Percentiles rank a stretch among this genome's conserved stretches.
These are phyloP conservation scores for Hymenoscyphus infarciens DNA, from an alignment of 2,329 filamentous ascomycete species.

Conservation along the genomic window DNA sequence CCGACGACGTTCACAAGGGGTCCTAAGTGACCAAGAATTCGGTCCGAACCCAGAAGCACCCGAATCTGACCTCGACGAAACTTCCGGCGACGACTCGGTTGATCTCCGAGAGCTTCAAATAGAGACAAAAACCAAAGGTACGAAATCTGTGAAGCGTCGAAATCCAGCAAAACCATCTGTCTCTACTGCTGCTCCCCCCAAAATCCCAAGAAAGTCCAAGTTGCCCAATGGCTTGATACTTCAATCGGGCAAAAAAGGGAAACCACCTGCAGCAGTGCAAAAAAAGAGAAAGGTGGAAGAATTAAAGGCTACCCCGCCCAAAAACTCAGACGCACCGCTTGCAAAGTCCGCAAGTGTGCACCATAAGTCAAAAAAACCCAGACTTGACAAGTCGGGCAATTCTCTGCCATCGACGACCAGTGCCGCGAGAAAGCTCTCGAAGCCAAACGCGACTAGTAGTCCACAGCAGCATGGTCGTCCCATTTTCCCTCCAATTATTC, in stretches of 20 bases:
- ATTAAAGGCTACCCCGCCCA: not conserved
- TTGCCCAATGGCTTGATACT: not conserved
- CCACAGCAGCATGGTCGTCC: not conserved
- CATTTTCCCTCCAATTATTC: not conserved
- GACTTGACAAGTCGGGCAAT: not conserved
- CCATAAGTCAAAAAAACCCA: not conserved
- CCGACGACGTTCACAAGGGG: not conserved
- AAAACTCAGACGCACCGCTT: not conserved
- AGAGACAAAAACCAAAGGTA: conserved; percentile 14
- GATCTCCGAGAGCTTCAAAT: conserved; percentile 15
- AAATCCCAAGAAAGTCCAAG: not conserved
- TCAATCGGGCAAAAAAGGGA: not conserved
- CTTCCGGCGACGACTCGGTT: conserved; percentile 13
- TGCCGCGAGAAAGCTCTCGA: not conserved
- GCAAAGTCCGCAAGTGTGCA: not conserved
- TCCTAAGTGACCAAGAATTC: conserved; percentile 19
- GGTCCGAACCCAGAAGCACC: conserved; percentile 6
- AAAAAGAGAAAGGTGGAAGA: not conserved
- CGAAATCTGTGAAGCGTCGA: conserved; percentile 9
- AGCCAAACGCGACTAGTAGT: not conserved
- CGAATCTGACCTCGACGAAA: conserved; percentile 9
- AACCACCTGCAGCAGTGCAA: not conserved
- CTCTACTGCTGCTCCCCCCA: not conserved
- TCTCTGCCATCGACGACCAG: not conserved
- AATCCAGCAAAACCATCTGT: conserved; percentile 6